Evolutionary conservation across 441 rosid genomes (phyloP).

Genomic region (Melastoma candidum): DNA sequence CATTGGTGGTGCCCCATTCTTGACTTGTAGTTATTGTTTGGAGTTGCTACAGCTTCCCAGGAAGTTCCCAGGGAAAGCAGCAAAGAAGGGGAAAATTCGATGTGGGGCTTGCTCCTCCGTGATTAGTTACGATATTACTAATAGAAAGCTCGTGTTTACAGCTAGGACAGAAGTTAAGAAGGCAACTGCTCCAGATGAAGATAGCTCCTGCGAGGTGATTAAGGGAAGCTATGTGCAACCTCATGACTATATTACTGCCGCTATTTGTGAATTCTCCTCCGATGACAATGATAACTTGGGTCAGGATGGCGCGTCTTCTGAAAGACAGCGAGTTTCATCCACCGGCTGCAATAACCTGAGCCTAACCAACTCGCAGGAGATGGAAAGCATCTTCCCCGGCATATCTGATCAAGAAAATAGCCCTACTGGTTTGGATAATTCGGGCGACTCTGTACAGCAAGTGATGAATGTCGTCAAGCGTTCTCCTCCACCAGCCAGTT

Average conservation of each 20-base stretch:
- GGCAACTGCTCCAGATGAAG: conserved; percentile 24
- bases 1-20: conserved; percentile 83
- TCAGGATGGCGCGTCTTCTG: conserved; percentile 59
- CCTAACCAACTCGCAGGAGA: conserved; percentile 48
- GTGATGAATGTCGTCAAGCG: conserved; percentile 20
- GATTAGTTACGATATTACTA: conserved; percentile 29
- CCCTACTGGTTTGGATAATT: conserved; percentile 36
- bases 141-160: conserved; percentile 48
- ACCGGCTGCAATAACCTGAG: conserved; percentile 32
- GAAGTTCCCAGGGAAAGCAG: conserved; percentile 26
- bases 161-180: conserved; percentile 21
- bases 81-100: conserved; percentile 40
- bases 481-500: conserved; percentile 44
- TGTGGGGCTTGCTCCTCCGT: conserved; percentile 71
- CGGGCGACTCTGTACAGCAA: conserved; percentile 31
- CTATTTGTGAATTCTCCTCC: conserved; percentile 47
- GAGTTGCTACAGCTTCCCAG: conserved; percentile 64
- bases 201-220: conserved; percentile 26
- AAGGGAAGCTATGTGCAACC: conserved; percentile 25
- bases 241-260: conserved; percentile 20
- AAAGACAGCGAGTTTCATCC: conserved; percentile 30
- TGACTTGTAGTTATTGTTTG: conserved; percentile 60
- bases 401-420: conserved; percentile 56
- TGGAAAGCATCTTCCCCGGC: conserved; percentile 46
- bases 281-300: conserved; percentile 59